Evolutionary conservation across 1,284 basidiomycete species (phyloP).

Genomic region (Stygiomarasmius scandens): DNA sequence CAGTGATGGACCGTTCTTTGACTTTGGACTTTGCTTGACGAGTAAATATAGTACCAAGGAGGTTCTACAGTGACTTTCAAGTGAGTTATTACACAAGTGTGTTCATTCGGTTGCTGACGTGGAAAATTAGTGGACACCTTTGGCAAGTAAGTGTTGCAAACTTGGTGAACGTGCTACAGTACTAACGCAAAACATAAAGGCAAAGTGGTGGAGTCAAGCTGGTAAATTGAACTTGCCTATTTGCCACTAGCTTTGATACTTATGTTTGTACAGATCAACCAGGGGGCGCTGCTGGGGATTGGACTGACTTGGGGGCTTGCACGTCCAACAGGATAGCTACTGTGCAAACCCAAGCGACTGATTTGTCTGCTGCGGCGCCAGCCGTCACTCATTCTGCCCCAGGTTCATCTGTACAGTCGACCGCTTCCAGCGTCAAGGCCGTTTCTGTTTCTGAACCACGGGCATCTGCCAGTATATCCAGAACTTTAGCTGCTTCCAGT

Average conservation of each 20-base stretch:
- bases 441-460: neutral
- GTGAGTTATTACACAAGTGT: constrained; percentile 22
- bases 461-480: neutral
- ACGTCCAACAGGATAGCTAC: constrained; percentile 6
- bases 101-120: neutral
- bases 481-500: neutral
- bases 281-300: constrained; percentile 37
- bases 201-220: constrained; percentile 58
- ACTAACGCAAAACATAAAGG: constrained; percentile 28
- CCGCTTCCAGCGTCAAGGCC: neutral
- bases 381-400: neutral
- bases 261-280: constrained; percentile 36
- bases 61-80: constrained; percentile 46
- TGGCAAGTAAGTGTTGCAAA: constrained; percentile 34
- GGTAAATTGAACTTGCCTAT: constrained; percentile 11
- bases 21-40: neutral
- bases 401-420: neutral
- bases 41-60: constrained; percentile 42
- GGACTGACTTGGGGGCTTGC: constrained; percentile 34
- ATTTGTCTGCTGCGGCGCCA: constrained; percentile 1
- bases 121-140: constrained; percentile 40
- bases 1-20: neutral
- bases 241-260: neutral
- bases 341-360: neutral
- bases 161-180: neutral